Evolutionary conservation across 805 yeast species (phyloP), one percentile per base, ranked within the genome.

Genomic region (Yueomyces sp.): DNA sequence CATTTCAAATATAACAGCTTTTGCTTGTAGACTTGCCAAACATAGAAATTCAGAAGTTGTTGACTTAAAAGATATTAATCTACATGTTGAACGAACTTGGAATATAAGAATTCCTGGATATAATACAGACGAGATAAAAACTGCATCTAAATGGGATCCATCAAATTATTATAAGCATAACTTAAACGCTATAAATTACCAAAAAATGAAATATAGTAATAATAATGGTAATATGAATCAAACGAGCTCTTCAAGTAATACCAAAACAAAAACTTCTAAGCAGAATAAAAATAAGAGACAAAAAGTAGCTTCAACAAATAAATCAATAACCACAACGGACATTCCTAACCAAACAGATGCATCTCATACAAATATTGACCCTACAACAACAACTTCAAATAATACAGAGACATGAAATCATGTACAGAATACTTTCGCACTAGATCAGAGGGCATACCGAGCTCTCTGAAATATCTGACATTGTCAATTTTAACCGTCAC

Each of bases 11-110:
- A 95, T 94, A 2, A 87, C 96, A 0, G 71, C 86, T 2, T 92
- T 92, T 67, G 95, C 97, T 1, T 90, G 97, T 59, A 75, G 94
- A 44, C 69, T 92, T 50, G 97, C 99, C 27, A 92, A 92, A 60
- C 96, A 90, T 58, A 74, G 99, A 52, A 86, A 85, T 56, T 77
- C 85, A 5, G 95, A 90, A 47, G 75, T 81, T 36, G 68, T 92
- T 28, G 97, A 90, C 51, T 85, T 84, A 12, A 78, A 79, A 52
- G 99, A 92, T 60, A 75, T 94, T 42, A 97, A 92, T 61, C 64
- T 92, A 45, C 96, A 92, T 60, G 68, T 92, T 53, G 95, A 87
- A 54, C 76, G 84, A 53, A 87, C 88, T 62, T 90, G 96, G 96
- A 88, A 90, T 61, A 85, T 92, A 44, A 77, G 94, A 52, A 76